A percentile compares a stretch with the other conserved stretches of the same genome.
phyloP scores from a whole-genome alignment of 192 early-diverging fungal genomes.

The Pilobolus umbonatus region DNA sequence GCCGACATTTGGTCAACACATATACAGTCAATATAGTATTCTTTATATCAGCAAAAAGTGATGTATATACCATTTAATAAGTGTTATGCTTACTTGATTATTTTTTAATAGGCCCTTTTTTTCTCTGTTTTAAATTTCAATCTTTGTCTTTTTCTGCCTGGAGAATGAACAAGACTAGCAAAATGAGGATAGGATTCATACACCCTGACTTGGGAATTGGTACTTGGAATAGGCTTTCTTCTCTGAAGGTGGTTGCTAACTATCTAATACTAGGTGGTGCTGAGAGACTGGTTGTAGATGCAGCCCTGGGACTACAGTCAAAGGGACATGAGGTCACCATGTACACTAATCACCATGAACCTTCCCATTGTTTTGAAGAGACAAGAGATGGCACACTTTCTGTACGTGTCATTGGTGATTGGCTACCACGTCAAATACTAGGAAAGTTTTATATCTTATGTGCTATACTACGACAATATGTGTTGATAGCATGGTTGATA shows the following conservation, averaged over 20 bases:
- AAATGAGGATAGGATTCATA: constrained; percentile 69
- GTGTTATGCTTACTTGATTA: too few species aligned
- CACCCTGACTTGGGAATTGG: constrained; percentile 95
- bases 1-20: too few species aligned
- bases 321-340: constrained; percentile 76
- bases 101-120: too few species aligned
- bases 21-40: too few species aligned
- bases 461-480: constrained; percentile 73
- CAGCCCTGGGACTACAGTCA: constrained; percentile 73
- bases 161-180: too few species aligned
- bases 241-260: neutral
- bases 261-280: constrained; percentile 65
- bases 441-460: constrained; percentile 77
- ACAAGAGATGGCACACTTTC: constrained; percentile 82
- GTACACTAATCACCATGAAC: constrained; percentile 91
- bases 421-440: constrained; percentile 64
- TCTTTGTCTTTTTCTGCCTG: too few species aligned
- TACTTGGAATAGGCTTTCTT: constrained; percentile 18
- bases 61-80: too few species aligned
- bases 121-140: too few species aligned
- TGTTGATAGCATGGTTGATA: constrained; percentile 55
- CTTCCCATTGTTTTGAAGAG: constrained; percentile 85
- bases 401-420: constrained; percentile 68
- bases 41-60: too few species aligned
- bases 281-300: constrained; percentile 91